Conservation (phyloP, 805 yeast species). For the Yarrowia yakushimensis region DNA sequence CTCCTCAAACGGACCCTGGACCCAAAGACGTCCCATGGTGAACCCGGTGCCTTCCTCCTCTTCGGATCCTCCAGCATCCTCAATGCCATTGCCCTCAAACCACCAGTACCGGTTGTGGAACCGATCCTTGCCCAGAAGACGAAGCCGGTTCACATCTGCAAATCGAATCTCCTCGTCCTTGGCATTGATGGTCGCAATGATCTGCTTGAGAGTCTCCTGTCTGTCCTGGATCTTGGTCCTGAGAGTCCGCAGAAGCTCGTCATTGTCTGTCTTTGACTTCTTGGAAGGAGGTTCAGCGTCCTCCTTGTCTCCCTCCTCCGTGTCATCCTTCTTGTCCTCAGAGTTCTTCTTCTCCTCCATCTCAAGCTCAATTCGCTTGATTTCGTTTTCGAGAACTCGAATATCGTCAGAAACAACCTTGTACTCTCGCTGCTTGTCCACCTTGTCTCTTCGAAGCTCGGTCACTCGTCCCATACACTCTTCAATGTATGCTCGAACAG, state of each 20-base stretch:
- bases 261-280: background rate
- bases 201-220: slow-evolving; percentile 36
- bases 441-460: slow-evolving; percentile 58
- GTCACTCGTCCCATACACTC: slow-evolving; percentile 62
- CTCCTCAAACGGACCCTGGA: slow-evolving; percentile 78
- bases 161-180: slow-evolving; percentile 54
- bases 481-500: slow-evolving; percentile 64
- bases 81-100: slow-evolving; percentile 81
- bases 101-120: slow-evolving; percentile 90
- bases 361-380: slow-evolving; percentile 6
- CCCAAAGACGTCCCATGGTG: slow-evolving; percentile 80
- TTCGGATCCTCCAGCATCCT: slow-evolving; percentile 4
- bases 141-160: slow-evolving; percentile 69
- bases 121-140: slow-evolving; percentile 76
- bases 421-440: slow-evolving; percentile 62
- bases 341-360: background rate
- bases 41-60: slow-evolving; percentile 39
- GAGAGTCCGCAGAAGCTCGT: slow-evolving; percentile 23
- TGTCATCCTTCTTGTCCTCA: slow-evolving; percentile 11
- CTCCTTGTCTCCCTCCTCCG: background rate
- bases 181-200: slow-evolving; percentile 27
- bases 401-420: slow-evolving; percentile 53
- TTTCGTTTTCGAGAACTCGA: slow-evolving; percentile 31
- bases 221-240: slow-evolving; percentile 30
- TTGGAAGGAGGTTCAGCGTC: background rate